Conservation (phyloP, 176 grass and related monocot genomes). For the Triticum urartu region DNA sequence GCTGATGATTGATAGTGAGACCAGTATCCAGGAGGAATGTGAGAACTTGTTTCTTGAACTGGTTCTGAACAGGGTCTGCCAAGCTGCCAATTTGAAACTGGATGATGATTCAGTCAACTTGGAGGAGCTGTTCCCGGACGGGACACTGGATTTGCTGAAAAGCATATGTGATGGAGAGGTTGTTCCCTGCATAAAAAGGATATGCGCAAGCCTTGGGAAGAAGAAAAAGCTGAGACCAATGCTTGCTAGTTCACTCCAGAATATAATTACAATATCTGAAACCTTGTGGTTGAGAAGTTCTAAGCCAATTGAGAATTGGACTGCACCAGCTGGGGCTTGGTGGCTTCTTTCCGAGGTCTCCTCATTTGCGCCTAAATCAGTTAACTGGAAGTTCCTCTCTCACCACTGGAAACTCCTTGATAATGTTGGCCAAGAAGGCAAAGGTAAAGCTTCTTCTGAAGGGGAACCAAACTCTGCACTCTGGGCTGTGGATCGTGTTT, state of each 20-base stretch:
- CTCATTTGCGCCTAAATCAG: slow-evolving; percentile 64
- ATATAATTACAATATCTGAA: slow-evolving; percentile 71
- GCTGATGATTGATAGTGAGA: slow-evolving; percentile 85
- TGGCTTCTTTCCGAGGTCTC: slow-evolving; percentile 89
- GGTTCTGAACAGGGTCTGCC: slow-evolving; percentile 79
- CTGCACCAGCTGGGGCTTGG: slow-evolving; percentile 80
- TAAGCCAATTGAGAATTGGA: slow-evolving; percentile 69
- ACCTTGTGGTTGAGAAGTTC: slow-evolving; percentile 53
- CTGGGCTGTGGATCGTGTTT: slow-evolving; percentile 87
- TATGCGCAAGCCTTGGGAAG: slow-evolving; percentile 88
- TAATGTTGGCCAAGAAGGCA: slow-evolving; percentile 51
- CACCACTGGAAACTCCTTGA: slow-evolving; percentile 96
- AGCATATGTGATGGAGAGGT: slow-evolving; percentile 78
- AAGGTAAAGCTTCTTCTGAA: slow-evolving; percentile 46
- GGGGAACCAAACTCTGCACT: slow-evolving; percentile 53
- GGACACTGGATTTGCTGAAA: slow-evolving; percentile 67
- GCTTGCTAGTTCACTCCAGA: slow-evolving; percentile 78
- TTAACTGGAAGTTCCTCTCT: slow-evolving; percentile 84
- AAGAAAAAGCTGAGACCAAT: slow-evolving; percentile 84
- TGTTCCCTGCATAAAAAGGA: slow-evolving; percentile 71
- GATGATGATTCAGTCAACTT: slow-evolving; percentile 30
- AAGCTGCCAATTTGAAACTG: slow-evolving; percentile 47
- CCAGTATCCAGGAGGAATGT: slow-evolving; percentile 90
- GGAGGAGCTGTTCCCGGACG: slow-evolving; percentile 62
- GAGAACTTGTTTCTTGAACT: slow-evolving; percentile 92